These are phyloP conservation scores for Ophiocordyceps australis DNA, from an alignment of 2,329 filamentous ascomycete genomes.

Conservation along the genomic window DNA sequence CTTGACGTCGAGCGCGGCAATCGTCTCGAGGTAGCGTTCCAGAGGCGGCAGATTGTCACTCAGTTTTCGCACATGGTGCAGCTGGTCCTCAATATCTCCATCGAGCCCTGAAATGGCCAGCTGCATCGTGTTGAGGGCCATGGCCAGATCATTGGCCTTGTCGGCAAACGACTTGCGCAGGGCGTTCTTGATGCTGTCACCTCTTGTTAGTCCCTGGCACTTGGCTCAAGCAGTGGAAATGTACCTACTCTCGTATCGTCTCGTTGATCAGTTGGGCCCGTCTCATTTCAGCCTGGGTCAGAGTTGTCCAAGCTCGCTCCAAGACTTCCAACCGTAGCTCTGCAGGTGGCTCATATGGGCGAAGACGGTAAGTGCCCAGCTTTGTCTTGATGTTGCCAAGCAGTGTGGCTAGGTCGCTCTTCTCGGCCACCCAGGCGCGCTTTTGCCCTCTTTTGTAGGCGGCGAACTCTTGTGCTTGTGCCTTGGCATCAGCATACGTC, in stretches of 20 bases:
- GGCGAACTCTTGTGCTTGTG: conserved; percentile 64
- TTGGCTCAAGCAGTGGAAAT: neutral
- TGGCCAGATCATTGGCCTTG: conserved; percentile 94
- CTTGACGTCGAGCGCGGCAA: conserved; percentile 69
- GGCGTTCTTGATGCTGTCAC: conserved; percentile 70
- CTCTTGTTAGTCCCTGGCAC: conserved; percentile 10
- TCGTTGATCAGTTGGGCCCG: conserved; percentile 93
- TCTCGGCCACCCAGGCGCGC: conserved; percentile 91
- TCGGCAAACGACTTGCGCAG: conserved; percentile 87
- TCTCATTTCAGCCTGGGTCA: conserved; percentile 72
- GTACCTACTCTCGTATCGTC: conserved; percentile 73
- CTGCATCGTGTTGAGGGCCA: conserved; percentile 88
- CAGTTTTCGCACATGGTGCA: conserved; percentile 70
- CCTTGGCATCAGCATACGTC: conserved; percentile 83
- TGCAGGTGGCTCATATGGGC: conserved; percentile 76
- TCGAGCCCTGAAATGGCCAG: conserved; percentile 92
- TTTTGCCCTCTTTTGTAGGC: conserved; percentile 85
- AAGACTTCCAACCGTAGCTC: conserved; percentile 69
- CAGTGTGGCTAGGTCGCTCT: conserved; percentile 82
- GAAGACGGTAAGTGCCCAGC: conserved; percentile 79
- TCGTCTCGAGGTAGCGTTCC: conserved; percentile 80
- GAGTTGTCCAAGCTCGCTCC: conserved; percentile 61
- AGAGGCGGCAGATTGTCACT: conserved; percentile 74
- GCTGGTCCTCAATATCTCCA: conserved; percentile 88
- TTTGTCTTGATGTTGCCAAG: conserved; percentile 99